Conservation (phyloP, 1,284 basidiomycete genomes). For the Ustilago shanxiensis region DNA sequence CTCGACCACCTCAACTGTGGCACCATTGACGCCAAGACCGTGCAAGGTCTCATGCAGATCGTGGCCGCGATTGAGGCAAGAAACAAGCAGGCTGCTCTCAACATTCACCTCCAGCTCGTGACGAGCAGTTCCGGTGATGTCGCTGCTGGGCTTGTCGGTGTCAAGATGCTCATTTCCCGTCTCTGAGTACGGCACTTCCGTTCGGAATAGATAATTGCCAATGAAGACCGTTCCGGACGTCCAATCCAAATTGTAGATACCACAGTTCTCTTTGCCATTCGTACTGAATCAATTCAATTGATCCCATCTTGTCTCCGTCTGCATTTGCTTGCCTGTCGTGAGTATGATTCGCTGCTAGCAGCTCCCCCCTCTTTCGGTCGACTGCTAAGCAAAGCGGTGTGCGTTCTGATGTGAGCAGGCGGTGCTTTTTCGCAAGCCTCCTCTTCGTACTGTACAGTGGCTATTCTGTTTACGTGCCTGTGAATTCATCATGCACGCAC, state of each 20-base stretch:
- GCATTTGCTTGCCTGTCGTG: not conserved
- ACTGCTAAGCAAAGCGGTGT: not conserved
- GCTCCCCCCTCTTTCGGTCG: no score
- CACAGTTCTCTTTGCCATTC: conserved; percentile 3
- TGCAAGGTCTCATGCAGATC: conserved; percentile 67
- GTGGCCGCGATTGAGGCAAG: conserved; percentile 64
- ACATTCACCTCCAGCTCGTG: conserved; percentile 63
- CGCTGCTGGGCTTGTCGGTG: conserved; percentile 60
- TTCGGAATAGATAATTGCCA: not conserved
- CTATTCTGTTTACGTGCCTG: no score
- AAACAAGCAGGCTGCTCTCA: conserved; percentile 63
- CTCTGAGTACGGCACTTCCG: conserved; percentile 13
- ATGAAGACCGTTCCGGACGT: not conserved
- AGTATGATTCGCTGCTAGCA: no score
- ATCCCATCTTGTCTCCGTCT: not conserved
- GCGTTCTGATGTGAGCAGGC: not conserved
- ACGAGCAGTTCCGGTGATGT: conserved; percentile 65
- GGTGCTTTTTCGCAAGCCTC: no score
- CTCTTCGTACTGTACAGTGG: no score
- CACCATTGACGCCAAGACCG: conserved; percentile 73
- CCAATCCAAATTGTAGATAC: conserved; percentile 26
- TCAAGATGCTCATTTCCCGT: conserved; percentile 66
- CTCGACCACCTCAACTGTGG: conserved; percentile 94
- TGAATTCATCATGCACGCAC: conserved; percentile 1
- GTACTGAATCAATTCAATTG: not conserved